A percentile compares a stretch with the other conserved stretches of the same genome.
Conservation (phyloP, 2,329 filamentous ascomycete genomes). For the Hysterium pulicare region DNA sequence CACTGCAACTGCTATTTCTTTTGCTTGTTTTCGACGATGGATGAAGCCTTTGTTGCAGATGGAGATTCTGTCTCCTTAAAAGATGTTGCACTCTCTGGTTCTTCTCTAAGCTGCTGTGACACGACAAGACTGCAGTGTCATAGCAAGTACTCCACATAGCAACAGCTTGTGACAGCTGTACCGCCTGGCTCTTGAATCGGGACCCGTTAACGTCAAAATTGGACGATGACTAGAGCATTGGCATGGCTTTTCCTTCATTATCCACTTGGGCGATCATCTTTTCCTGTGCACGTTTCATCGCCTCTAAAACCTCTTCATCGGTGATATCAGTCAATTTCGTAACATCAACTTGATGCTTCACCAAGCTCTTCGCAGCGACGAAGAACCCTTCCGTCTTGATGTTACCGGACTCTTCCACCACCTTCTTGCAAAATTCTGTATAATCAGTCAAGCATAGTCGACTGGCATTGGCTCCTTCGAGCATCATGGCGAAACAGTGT, state of each 20-base stretch:
- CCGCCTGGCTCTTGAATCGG: too few species aligned
- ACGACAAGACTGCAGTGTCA: too few species aligned
- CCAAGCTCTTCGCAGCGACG: constrained; percentile 29
- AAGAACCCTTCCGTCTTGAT: constrained; percentile 22
- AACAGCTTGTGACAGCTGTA: too few species aligned
- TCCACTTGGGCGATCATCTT: constrained; percentile 2
- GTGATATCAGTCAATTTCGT: constrained; percentile 22
- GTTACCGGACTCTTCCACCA: constrained; percentile 20
- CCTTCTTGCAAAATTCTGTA: constrained; percentile 28
- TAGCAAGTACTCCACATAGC: too few species aligned
- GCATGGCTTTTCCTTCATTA: neutral
- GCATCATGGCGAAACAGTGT: constrained; percentile 58
- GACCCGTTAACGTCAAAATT: too few species aligned
- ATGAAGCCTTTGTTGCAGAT: too few species aligned
- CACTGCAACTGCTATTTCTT: too few species aligned
- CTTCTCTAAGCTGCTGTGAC: too few species aligned
- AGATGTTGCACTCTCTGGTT: too few species aligned
- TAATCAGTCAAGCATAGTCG: constrained; percentile 36
- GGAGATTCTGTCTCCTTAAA: too few species aligned
- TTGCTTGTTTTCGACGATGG: too few species aligned
- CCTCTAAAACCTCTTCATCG: constrained; percentile 27
- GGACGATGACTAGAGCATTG: constrained; percentile 1
- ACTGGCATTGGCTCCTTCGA: constrained; percentile 31
- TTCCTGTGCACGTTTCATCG: constrained; percentile 22
- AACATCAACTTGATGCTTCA: constrained; percentile 24